Percentiles rank a stretch among this genome's conserved stretches.
These are phyloP conservation scores for Fusarium sp. DNA, from an alignment of 2,329 filamentous ascomycete genomes.

Conservation along the genomic window DNA sequence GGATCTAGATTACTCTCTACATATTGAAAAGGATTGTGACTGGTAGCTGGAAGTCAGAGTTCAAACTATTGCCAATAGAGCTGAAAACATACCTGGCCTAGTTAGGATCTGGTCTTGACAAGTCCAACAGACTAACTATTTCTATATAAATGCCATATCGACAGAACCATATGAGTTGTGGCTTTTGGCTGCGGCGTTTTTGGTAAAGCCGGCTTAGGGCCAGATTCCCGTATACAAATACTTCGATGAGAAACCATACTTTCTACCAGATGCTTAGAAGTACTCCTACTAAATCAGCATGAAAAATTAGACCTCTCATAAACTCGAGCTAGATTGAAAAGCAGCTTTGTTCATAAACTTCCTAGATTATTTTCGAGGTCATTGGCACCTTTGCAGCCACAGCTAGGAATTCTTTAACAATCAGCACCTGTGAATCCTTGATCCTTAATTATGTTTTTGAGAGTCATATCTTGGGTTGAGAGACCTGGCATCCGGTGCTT, in stretches of 20 bases:
- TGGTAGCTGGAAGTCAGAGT: neutral
- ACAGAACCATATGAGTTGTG: too few species aligned
- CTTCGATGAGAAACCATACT: too few species aligned
- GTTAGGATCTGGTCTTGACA: too few species aligned
- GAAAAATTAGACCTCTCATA: neutral
- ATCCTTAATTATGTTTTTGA: too few species aligned
- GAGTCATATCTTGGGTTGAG: neutral
- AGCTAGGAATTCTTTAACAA: too few species aligned
- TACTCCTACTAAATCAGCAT: neutral
- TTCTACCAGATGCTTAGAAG: too few species aligned
- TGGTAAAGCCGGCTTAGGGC: neutral
- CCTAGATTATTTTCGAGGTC: neutral
- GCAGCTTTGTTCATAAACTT: too few species aligned
- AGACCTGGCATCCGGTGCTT: neutral
- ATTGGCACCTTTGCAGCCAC: too few species aligned
- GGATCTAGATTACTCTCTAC: neutral
- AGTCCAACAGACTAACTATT: neutral
- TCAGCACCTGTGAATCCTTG: too few species aligned
- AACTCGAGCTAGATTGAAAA: too few species aligned
- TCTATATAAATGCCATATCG: neutral
- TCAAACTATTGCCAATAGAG: neutral
- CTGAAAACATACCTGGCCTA: neutral
- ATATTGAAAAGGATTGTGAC: neutral
- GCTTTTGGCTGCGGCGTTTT: too few species aligned
- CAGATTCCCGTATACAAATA: neutral